Percentiles rank a stretch among this genome's conserved stretches.
phyloP scores from a whole-genome alignment of 23 red algal species.

The Chondrus crispus region DNA sequence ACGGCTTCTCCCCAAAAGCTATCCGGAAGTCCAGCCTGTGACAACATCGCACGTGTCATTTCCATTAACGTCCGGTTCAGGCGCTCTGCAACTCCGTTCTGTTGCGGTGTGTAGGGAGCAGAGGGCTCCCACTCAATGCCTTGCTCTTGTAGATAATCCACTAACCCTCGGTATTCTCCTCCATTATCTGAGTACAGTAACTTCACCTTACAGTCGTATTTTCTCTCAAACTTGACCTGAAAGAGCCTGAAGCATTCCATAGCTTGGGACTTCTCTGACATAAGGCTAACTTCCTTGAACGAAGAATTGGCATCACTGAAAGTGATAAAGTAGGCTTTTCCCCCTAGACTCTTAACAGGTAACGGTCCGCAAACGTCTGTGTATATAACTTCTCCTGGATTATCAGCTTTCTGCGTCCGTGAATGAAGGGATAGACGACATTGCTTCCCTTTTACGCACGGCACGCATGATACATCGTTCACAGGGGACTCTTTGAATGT shows the following conservation, averaged over 20 bases:
- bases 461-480: too few species aligned
- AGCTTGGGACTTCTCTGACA: neutral
- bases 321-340: neutral
- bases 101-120: conserved; percentile 10
- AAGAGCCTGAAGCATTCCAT: neutral
- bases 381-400: neutral
- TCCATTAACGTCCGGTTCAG: conserved; percentile 12
- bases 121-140: neutral
- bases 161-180: neutral
- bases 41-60: neutral
- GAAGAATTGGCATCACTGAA: neutral
- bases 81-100: conserved; percentile 3
- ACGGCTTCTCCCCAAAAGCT: conserved; percentile 32
- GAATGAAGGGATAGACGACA: neutral
- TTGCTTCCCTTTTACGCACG: neutral
- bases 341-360: neutral
- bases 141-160: neutral
- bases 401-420: neutral
- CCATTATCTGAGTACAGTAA: neutral
- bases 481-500: too few species aligned
- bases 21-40: neutral
- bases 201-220: neutral
- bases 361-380: conserved; percentile 1
- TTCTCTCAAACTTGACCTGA: neutral
- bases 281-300: neutral